Evolutionary conservation across 305 asterid species (phyloP).

Genomic region (Coffea humblotiana): DNA sequence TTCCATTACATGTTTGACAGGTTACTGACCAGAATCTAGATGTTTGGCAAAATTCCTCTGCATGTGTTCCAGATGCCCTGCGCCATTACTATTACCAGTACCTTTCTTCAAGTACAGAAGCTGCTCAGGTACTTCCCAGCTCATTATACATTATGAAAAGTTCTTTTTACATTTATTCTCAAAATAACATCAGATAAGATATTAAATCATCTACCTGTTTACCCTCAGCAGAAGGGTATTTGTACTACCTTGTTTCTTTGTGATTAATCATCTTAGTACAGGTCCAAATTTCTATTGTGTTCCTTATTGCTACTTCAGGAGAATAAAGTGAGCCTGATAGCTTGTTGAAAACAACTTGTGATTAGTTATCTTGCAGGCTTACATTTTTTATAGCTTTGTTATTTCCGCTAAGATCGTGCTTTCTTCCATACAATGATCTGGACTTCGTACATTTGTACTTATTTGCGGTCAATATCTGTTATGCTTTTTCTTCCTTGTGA

Average conservation of each 20-base stretch:
- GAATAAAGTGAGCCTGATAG: neutral
- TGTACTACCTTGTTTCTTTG: neutral
- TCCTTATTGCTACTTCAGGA: neutral
- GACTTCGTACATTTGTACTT: neutral
- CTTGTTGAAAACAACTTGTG: neutral
- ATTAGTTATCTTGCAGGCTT: neutral
- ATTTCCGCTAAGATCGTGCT: neutral
- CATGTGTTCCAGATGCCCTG: constrained; percentile 87
- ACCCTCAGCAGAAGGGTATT: neutral
- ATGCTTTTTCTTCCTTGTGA: constrained; percentile 1
- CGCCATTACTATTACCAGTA: constrained; percentile 93
- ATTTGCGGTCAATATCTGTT: neutral
- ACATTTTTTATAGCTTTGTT: neutral
- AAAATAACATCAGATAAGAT: neutral
- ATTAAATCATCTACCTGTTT: neutral
- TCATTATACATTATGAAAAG: neutral
- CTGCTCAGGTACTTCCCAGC: constrained; percentile 73
- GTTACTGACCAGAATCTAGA: constrained; percentile 90
- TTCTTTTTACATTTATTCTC: neutral
- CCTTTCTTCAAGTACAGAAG: constrained; percentile 84
- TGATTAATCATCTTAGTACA: neutral
- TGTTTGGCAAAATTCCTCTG: constrained; percentile 76
- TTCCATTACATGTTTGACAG: constrained; percentile 39
- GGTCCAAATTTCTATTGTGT: too few relatives aligned
- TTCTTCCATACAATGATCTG: neutral